Percentiles rank a stretch among this genome's conserved stretches.
Evolutionary conservation across 2,329 filamentous ascomycete species (phyloP).

Genomic region (Dactylellina parvicollis): DNA sequence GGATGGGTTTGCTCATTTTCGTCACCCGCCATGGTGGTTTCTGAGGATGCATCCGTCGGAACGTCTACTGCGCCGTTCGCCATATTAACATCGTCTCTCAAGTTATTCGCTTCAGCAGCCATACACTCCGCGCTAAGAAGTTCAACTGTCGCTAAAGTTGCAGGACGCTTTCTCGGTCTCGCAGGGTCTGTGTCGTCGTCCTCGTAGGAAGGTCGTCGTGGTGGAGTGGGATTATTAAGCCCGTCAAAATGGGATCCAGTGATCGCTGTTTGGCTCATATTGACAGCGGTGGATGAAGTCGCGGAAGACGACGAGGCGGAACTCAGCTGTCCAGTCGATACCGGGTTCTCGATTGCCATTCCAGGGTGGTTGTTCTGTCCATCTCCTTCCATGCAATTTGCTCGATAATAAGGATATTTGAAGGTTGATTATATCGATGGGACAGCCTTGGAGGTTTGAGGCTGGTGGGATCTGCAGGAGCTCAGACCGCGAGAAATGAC

Average conservation of each 20-base stretch:
- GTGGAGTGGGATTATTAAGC: conserved; percentile 49
- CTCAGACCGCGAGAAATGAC: conserved; percentile 24
- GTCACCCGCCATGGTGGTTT: conserved; percentile 44
- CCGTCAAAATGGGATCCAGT: conserved; percentile 50
- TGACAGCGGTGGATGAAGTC: conserved; percentile 35
- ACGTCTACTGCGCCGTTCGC: conserved; percentile 19
- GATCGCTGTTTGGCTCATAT: conserved; percentile 46
- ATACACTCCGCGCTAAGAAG: conserved; percentile 52
- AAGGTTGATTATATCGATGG: conserved; percentile 13
- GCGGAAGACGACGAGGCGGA: conserved; percentile 46
- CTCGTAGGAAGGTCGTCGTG: conserved; percentile 51
- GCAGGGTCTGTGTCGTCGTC: conserved; percentile 54
- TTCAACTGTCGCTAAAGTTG: conserved; percentile 50
- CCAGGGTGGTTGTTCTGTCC: conserved; percentile 50
- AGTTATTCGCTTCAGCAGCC: conserved; percentile 37
- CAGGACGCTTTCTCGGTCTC: conserved; percentile 52
- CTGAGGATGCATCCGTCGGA: conserved; percentile 38
- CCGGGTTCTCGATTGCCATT: conserved; percentile 54
- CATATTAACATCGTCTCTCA: conserved; percentile 45
- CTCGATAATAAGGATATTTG: conserved; percentile 1
- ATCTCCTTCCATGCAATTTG: conserved; percentile 54
- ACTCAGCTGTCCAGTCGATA: conserved; percentile 50
- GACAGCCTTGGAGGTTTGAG: conserved; percentile 3
- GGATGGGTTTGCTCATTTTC: conserved; percentile 19
- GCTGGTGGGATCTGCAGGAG: not conserved